Percentiles rank a stretch among this genome's conserved stretches.
phyloP scores from a whole-genome alignment of 139 green algal species.

The Axilococcus clingmanii region DNA sequence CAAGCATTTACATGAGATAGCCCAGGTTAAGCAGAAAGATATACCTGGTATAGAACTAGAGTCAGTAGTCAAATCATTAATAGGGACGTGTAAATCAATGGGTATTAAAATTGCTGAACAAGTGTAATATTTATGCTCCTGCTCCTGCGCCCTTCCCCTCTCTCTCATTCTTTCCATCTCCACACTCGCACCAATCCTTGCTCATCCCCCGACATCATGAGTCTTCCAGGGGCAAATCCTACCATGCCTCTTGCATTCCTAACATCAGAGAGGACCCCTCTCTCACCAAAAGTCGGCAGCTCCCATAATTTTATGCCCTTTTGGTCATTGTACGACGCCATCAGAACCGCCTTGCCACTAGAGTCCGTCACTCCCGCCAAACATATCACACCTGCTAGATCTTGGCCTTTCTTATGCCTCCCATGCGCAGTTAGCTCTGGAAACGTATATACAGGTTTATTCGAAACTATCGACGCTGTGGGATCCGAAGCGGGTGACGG shows the following conservation, averaged over 20 bases:
- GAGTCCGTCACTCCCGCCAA: conserved; percentile 33
- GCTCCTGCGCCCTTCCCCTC: neutral
- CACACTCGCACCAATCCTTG: conserved; percentile 51
- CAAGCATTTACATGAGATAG: conserved; percentile 94
- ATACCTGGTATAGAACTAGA: conserved; percentile 51
- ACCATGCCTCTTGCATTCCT: conserved; percentile 38
- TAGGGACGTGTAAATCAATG: conserved; percentile 80
- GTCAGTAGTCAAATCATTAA: conserved; percentile 61
- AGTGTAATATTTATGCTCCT: neutral
- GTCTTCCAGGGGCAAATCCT: conserved; percentile 13
- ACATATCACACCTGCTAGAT: conserved; percentile 29
- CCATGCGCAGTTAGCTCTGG: conserved; percentile 10
- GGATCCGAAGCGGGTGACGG: conserved; percentile 12
- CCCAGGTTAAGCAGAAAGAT: conserved; percentile 74
- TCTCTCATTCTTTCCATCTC: conserved; percentile 37
- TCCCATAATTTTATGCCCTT: conserved; percentile 44
- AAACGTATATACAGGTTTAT: conserved; percentile 23
- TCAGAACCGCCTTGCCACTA: conserved; percentile 30
- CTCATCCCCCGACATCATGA: conserved; percentile 48
- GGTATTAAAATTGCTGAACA: conserved; percentile 68
- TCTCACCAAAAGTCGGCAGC: conserved; percentile 47
- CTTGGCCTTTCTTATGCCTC: neutral
- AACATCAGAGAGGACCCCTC: conserved; percentile 33
- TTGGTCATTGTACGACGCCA: conserved; percentile 47
- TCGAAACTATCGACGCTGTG: conserved; percentile 29